Conservation (phyloP, 768 basidiomycete genomes). For the Filobasidium floriforme region DNA sequence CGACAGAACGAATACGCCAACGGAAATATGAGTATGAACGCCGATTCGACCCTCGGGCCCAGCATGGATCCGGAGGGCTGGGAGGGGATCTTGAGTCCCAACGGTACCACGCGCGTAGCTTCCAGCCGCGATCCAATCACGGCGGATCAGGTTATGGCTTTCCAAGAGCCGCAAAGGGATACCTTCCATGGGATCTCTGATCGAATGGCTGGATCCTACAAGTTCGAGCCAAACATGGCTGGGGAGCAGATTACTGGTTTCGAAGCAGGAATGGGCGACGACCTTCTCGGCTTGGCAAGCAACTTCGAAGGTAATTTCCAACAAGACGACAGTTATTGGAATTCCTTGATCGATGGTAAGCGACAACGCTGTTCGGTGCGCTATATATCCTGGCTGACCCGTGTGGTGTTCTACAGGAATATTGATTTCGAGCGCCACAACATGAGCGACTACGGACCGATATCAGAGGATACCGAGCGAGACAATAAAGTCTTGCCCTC, state of each 20-base stretch:
- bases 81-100: constrained; percentile 10
- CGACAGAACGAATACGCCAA: not conserved
- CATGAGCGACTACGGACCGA: too few species aligned
- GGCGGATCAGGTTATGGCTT: constrained; percentile 11
- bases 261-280: constrained; percentile 14
- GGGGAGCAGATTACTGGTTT: constrained; percentile 9
- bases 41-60: not conserved
- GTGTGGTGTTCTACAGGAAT: too few species aligned
- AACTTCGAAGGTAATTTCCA: not conserved
- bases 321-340: constrained; percentile 42
- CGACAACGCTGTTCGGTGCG: not conserved
- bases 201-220: constrained; percentile 15
- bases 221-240: constrained; percentile 10
- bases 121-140: constrained; percentile 10
- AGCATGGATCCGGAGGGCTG: constrained; percentile 13
- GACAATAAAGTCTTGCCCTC: too few species aligned
- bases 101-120: constrained; percentile 1
- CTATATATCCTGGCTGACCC: too few species aligned
- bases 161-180: constrained; percentile 19
- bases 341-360: constrained; percentile 44
- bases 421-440: too few species aligned
- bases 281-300: constrained; percentile 9
- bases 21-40: not conserved
- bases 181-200: constrained; percentile 21
- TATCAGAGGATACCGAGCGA: too few species aligned